Evolutionary conservation across 441 rosid genomes (phyloP), one percentile per base, ranked within the genome.

Genomic region (Hypseocharis bilobata): DNA sequence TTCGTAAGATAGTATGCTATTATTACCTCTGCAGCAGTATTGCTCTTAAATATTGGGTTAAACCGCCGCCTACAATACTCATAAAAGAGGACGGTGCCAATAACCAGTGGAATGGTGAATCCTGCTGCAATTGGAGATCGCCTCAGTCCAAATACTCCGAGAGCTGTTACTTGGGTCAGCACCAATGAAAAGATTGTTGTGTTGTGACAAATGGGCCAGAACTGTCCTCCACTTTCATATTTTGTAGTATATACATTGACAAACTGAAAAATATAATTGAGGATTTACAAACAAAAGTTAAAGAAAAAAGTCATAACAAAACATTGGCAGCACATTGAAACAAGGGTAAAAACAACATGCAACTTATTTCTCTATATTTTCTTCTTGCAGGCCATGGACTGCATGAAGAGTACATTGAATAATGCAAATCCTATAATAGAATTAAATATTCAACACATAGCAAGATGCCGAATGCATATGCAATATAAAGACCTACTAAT

Each of bases 141-240:
- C 72, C 91, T 93, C 64, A 86, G 64, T 60, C 96, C 96, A 49
- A 93, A 93, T 57, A 93, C 88, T 17, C 92, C 96, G 36, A 93
- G 78, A 57, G 96, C 93, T 68, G 86, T 93, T 22, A 87, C 61
- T 78, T 93, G 99, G 0, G 86, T 82, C 76, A 93, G 74, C 70
- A 91, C 85, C 76, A 91, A 74, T 11, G 99, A 87, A 78, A 89
- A 86, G 79, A 93, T 82, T 34, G 88, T 85, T 20, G 96, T 80
- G 75, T 84, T 93, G 78, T 93, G 96, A 60, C 78, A 84, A 25
- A 89, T 62, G 63, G 97, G 97, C 99, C 99, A 93, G 66, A 82
- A 86, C 30, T 63, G 86, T 67, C 99, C 99, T 59, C 95, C 90
- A 23, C 83, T 84, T 79, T 93, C 93, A 55, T 91, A 91, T 67